Evolutionary conservation across 495 filamentous ascomycete species (phyloP).

Genomic region (Pyrenopolyporus hunteri): DNA sequence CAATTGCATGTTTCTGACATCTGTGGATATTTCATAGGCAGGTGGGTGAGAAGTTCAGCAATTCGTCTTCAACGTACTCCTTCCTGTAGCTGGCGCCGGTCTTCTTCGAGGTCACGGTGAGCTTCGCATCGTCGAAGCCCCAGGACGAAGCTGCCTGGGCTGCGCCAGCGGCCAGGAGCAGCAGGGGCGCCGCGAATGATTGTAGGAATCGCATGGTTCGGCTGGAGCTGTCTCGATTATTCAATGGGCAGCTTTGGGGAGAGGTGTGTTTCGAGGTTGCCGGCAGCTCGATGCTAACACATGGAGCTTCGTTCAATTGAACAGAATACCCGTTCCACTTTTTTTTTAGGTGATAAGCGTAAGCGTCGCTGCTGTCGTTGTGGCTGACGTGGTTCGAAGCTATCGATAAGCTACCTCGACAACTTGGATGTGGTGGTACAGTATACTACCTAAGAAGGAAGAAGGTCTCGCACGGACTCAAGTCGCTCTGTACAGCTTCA

Average conservation of each 20-base stretch:
- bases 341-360: conserved; percentile 1
- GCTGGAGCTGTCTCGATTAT: background rate
- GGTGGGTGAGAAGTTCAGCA: background rate
- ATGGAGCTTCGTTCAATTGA: conserved; percentile 32
- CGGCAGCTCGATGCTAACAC: background rate
- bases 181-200: conserved; percentile 55
- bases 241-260: conserved; percentile 14
- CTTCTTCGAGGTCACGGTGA: conserved; percentile 76
- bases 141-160: conserved; percentile 73
- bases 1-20: too few relatives aligned
- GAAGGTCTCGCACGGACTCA: too few relatives aligned
- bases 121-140: conserved; percentile 83
- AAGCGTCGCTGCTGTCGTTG: conserved; percentile 17
- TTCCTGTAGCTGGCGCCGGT: conserved; percentile 77
- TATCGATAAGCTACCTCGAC: conserved; percentile 24
- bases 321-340: conserved; percentile 36
- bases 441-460: too few relatives aligned
- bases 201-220: conserved; percentile 56
- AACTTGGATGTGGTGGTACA: background rate
- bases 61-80: conserved; percentile 28
- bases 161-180: conserved; percentile 53
- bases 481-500: too few relatives aligned
- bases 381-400: conserved; percentile 36
- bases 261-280: conserved; percentile 5
- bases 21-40: background rate